Conservation (phyloP, 2,329 filamentous ascomycete genomes). For the Metarhizium humberi region DNA sequence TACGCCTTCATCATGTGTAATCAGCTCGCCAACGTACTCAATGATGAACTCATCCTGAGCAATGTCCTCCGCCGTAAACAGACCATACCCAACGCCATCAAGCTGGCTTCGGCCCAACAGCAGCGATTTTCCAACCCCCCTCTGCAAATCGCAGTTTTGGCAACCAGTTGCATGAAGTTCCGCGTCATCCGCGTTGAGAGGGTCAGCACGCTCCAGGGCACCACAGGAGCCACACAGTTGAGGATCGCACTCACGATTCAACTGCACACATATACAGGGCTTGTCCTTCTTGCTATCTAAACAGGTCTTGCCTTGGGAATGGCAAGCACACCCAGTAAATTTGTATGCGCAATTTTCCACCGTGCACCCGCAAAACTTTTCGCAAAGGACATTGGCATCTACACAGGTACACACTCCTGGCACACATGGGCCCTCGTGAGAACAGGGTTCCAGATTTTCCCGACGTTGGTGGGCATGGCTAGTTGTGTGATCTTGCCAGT, state of each 20-base stretch:
- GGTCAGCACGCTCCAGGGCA: conserved; percentile 58
- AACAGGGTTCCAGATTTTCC: conserved; percentile 54
- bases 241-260: conserved; percentile 74
- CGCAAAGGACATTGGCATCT: conserved; percentile 53
- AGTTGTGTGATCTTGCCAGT: conserved; percentile 46
- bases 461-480: conserved; percentile 47
- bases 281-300: conserved; percentile 43
- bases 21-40: conserved; percentile 73
- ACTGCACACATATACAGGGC: conserved; percentile 60
- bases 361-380: conserved; percentile 60
- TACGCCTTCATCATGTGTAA: conserved; percentile 60
- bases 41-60: conserved; percentile 63
- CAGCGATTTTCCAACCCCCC: conserved; percentile 54
- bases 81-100: conserved; percentile 60
- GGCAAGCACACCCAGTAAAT: conserved; percentile 59
- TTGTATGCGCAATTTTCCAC: conserved; percentile 50
- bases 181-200: conserved; percentile 53
- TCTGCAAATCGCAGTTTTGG: conserved; percentile 64
- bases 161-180: conserved; percentile 50
- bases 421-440: conserved; percentile 60
- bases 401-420: conserved; percentile 54
- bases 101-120: conserved; percentile 63
- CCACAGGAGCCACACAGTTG: conserved; percentile 65
- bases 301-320: conserved; percentile 50
- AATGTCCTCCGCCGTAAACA: conserved; percentile 63